Evolutionary conservation across 2,329 filamentous ascomycete genomes (phyloP), one percentile per base, ranked within the genome.

Genomic region (Polytolypa hystricis): DNA sequence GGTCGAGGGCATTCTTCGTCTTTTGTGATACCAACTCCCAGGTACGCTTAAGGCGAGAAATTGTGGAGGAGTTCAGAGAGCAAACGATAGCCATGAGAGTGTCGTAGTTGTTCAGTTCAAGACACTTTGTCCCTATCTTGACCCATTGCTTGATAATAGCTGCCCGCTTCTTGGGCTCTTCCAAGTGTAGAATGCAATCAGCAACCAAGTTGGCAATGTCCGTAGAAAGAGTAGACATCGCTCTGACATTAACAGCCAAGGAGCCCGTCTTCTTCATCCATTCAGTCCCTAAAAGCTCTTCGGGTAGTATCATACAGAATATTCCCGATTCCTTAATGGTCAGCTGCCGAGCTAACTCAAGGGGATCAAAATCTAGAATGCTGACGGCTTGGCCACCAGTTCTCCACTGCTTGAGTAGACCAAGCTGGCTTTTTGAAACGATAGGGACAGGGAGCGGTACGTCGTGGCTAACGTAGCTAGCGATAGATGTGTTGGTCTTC

Each of bases 21-120:
- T 84, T 95, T 30, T 73, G 70, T 4, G 84, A 89, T 7, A 98
- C 77, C 9, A 79, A 59, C 37, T 96, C 91, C 91, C 91, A 98
- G 0, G 91, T 98, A 52, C 79, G 82, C 55, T 82, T 84, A 6
- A 98, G 68, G 14, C 91, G 83, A 37, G 78, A 77, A 47, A 98
- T 89, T 50, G 86, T 89, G 11, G 87, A 93, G 39, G 83, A 87
- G 60, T 93, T 93, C 33, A 98, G 64, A 7, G 84, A 87, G 66
- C 87, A 95, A 51, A 94, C 85, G 49, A 98, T 94, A 5, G 91
- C 86, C 86, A 96, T 95, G 8, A 98, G 66, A 0, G 85, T 84
- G 54, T 98, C 89, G 50, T 95, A 98, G 63, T 98, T 98, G 64
- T 91, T 81, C 17, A 96, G 71, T 52, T 91, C 84, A 4, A 93